Base-by-base conservation (phyloP, 2,329 filamentous ascomycete genomes). In the Calonectria pseudoreteaudii region DNA sequence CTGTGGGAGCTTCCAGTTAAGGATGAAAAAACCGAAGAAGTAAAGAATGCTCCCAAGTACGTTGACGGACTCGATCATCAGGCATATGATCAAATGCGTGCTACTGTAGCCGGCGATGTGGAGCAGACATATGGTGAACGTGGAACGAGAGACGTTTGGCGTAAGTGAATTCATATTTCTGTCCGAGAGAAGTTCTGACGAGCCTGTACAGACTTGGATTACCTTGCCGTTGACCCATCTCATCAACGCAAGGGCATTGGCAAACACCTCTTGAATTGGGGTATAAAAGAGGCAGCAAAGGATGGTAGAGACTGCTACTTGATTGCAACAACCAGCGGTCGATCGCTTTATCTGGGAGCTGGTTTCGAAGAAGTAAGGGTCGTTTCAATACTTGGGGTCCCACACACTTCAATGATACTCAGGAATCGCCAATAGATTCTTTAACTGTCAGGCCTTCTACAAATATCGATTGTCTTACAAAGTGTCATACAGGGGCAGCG, bases 361-460 rank as follows among this genome's bases (percentile, higher is more conserved):
- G 65, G 66, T 1, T 72, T 72, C 20, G 70, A 72, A 23, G 66
- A 72, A 53, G 41, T 72, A 11, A 68, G 70, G 10, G 56, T 56
- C 0, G 30, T 72, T 16, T 20, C 47, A n/a, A 49, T 72, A 13
- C 56, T 72, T 16, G 70, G 66, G 7, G 36, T 68, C 11, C 70
- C 70, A 1, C 70, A 72, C 14, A 64, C 62, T 30, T 68, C 70
- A 0, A 72, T 72, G 70, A 72, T 72, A 38, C 65, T 68, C 14
- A 60, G 52, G 49, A 20, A 28, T 38, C 30, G 6, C 5, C 38
- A 49, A 23, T 13, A n/a, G 16, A 7, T 16, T 4, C 1, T 20
- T 23, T 1, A 53, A 44, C 4, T 18, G n/a, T 20, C 10, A 7
- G 9, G 18, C 2, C 14, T 16, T 62, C 10, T 23, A 5, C 20